Evolutionary conservation across 2,329 filamentous ascomycete genomes (phyloP), one percentile per base, ranked within the genome.

Genomic region (Beauveria australis): DNA sequence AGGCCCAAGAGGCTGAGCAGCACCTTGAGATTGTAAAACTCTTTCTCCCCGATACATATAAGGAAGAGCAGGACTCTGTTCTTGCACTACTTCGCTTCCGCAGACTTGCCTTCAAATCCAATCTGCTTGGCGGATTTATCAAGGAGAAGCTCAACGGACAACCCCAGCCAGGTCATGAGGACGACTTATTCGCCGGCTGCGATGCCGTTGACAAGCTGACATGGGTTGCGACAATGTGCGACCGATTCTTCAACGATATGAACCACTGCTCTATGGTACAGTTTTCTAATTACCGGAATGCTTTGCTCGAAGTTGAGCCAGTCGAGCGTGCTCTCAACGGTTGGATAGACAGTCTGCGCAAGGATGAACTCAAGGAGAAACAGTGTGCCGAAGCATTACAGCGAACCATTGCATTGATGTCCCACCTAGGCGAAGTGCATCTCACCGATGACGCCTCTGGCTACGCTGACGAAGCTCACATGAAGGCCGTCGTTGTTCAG

Each of bases 11-110:
- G 76, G 90, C 92, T 2, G 82, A 86, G 44, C 89, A 97, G 70
- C 92, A 97, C 69, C 81, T 99, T 30, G 84, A 87, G 19, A 96
- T 99, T 66, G 83, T 97, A 65, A 90, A 92, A 73, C 76, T 94
- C 12, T 97, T 96, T 79, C 77, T 97, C 49, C 92, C 92, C 0
- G 92, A 96, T 63, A 88, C 84, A 22, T 96, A 91, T 71, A 86
- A 89, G 66, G 77, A 84, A 19, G 92, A 96, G 65, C 83, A 86
- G 63, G 90, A 95, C 69, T 94, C 93, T 1, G 86, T 97, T n/a
- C 81, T 94, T 37, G 91, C 93, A 6, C 81, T 97, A 56, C 81
- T 99, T 60, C 84, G 92, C 9, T 96, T 97, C 79, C 92, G 90
- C 71, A 83, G 93, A 49, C 82, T 97, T 53, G 85, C 85, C 1